These are phyloP conservation scores for Amanita fuliginea DNA, from an alignment of 768 basidiomycete genomes.

Conservation along the genomic window DNA sequence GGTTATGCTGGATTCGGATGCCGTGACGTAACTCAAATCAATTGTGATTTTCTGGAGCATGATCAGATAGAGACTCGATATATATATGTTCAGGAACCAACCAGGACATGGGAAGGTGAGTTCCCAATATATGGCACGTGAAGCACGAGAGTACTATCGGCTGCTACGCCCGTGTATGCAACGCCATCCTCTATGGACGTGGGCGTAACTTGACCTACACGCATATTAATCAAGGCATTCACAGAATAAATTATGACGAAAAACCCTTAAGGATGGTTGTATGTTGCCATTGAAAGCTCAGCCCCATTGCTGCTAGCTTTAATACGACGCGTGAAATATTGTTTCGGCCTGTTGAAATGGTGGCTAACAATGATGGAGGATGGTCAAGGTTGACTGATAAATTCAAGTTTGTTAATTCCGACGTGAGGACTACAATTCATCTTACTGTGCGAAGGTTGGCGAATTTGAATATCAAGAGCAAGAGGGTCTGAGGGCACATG, in stretches of 20 bases:
- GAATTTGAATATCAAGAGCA: conserved; percentile 53
- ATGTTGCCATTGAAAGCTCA: conserved; percentile 36
- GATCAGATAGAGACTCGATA: background rate
- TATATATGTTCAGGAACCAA: conserved; percentile 19
- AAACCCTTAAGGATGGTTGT: conserved; percentile 28
- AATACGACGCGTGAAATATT: conserved; percentile 41
- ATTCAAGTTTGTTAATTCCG: conserved; percentile 4
- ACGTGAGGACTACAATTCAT: background rate
- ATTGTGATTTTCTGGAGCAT: conserved; percentile 52
- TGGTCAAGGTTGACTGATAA: conserved; percentile 57
- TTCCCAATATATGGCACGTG: conserved; percentile 58
- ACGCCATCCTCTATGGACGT: conserved; percentile 32
- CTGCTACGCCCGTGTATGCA: conserved; percentile 34
- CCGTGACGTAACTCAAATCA: conserved; percentile 58
- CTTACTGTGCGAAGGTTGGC: conserved; percentile 42
- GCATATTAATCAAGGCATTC: conserved; percentile 1
- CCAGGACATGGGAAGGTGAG: conserved; percentile 50
- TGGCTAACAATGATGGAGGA: conserved; percentile 40
- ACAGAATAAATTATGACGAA: background rate
- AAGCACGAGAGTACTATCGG: conserved; percentile 34
- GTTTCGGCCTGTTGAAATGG: conserved; percentile 62
- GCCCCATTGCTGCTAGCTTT: conserved; percentile 43
- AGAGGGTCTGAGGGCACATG: conserved; percentile 51
- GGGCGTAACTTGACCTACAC: conserved; percentile 15
- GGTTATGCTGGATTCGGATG: conserved; percentile 34